Base-by-base conservation (phyloP, 2,329 filamentous ascomycete species). In the Penicillium polonicum region DNA sequence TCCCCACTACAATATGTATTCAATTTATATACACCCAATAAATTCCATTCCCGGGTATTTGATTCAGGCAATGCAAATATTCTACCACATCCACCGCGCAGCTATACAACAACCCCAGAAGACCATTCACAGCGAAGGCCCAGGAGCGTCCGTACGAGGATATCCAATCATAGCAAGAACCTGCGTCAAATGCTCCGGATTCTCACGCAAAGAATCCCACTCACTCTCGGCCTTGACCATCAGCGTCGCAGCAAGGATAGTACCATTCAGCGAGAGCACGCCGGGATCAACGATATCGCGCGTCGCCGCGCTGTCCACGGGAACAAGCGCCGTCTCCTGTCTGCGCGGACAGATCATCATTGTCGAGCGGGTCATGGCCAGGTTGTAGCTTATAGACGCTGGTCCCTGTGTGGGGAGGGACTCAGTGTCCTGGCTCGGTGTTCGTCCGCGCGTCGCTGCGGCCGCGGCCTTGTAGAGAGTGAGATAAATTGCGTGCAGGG, bases 221-320 rank as follows among this genome's bases (percentile, higher is more conserved):
- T 85, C 81, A 9, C 74, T 74, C 64, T 82, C 72, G 7, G 77
- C 72, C 68, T 85, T 85, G 21, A 85, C 83, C 82, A 86, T 83
- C 60, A 85, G 69, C 4, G 82, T 85, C 1, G 82, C 83, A 1
- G 78, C 83, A 4, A 85, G 72, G 19, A 84, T 75, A 0, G 83
- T 85, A 4, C 83, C 83, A 59, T 86, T 85, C 36, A 85, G 65
- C 9, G 79, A 79, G 17, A 85, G 75, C 41, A 76, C 69, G 9
- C 80, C 75, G 2, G 68, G 67, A 7, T 72, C 70, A 1, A 52
- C 60, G 5, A 71, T 58, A 33, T 70, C 68, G 2, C 48, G 63
- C 5, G 75, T 71, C 5, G 68, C 70, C 7, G 71, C 74, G 35
- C 72, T 63, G 17, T 76, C 72, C 7, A 77, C 67, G 2, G 71